Evolutionary conservation across 2,329 filamentous ascomycete genomes (phyloP), one percentile per base, ranked within the genome.

Genomic region (Colletotrichum musae): DNA sequence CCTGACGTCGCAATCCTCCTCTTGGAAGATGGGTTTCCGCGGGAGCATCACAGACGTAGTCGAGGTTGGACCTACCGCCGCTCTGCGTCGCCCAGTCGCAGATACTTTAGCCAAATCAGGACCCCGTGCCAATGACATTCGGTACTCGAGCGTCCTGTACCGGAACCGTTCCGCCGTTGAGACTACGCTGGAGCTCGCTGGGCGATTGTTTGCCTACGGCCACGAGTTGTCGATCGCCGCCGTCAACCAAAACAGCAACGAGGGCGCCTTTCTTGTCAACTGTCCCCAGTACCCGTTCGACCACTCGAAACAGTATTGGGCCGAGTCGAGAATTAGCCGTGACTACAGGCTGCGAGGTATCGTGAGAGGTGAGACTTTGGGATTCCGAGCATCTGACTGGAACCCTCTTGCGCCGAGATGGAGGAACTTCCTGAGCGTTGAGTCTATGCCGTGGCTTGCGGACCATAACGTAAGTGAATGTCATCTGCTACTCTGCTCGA

Each of bases 381-480:
- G 68, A 3, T 26, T 21, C 12, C 24, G 56, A 9, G 58, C 28
- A 6, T 24, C 43, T 13, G 68, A 74, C 72, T 79, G 62, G 28
- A 73, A 62, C 50, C 53, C 66, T 4, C 67, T 48, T 3, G 36
- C 56, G 26, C 50, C 67, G 4, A 51, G 50, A 16, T 71, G 60
- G 60, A 62, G 73, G 7, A 64, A 71, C 48, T 26, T 53, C 21
- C 16, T 70, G 16, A 68, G 70, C 1, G 64, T 80, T 2, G 77
- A 82, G 41, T 58, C 74, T 18, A 12, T 80, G 26, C 80, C 86
- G n/a, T 86, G 86, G 66, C 78, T 83, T 24, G 74, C 82, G 61
- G 82, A 86, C 70, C 85, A 86, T 74, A 73, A 75, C n/a, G 39
- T 58, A 21, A 50, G 47, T 43, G 41, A 4, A 43, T 6, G 7